Base-by-base conservation (phyloP, 805 yeast species). In the Candida wancherniae region DNA sequence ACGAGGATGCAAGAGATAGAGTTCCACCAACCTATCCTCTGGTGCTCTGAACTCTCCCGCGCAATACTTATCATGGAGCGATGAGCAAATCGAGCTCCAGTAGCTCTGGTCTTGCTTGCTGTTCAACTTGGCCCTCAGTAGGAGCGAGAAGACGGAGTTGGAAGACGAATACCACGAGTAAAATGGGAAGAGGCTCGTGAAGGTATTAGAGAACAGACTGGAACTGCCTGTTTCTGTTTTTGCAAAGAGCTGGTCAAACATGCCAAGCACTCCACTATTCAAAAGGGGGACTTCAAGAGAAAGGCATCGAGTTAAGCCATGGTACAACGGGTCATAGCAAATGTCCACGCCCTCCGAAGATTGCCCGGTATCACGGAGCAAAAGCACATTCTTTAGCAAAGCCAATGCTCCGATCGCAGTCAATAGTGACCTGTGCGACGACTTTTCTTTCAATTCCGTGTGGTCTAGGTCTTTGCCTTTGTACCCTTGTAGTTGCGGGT, bases 11-110 rank as follows among this genome's bases (percentile, higher is more conserved):
- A 44, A 42, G 19, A 71, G 40, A 25, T 71, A 64, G 25, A 73
- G 66, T 1, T 53, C 50, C 1, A 74, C 52, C 18, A 76, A 43
- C 8, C 50, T 52, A 4, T 66, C 68, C 6, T 55, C 56, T 1
- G 75, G 69, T 1, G 77, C 72, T 2, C 50, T 51, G 13, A 69
- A 58, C 27, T 55, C 57, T 40, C 50, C 40, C 45, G 53, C 33
- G 29, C 55, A 59, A 29, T 45, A 52, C 19, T 65, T 32, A 8
- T 34, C 32, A 36, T 57, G 62, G 29, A 67, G 42, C 17, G 61
- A 56, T n/a, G 36, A 11, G 41, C 68, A 59, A 11, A 65, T 54
- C 2, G 63, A 50, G 20, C 44, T 54, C 51, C 63, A 57, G 27
- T 58, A 56, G 22, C 46, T 47, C 19, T 48, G 45, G 30, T 60